Base-by-base conservation (phyloP, 2,329 filamentous ascomycete species). In the Xylaria digitata region DNA sequence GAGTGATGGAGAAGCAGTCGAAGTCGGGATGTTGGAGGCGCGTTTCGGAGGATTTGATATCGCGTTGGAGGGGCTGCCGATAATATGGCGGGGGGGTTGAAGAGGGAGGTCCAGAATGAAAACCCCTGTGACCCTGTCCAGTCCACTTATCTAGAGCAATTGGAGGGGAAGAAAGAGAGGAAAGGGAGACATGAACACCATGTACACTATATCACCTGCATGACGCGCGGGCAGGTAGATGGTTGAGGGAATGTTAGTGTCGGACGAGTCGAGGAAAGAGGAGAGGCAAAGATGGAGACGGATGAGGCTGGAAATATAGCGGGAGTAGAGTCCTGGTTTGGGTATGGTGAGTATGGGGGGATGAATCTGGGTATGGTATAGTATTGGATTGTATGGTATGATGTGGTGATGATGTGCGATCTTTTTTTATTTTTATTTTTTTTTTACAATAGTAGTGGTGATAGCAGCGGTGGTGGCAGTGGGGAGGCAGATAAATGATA, bases 181-280 rank as follows among this genome's bases (percentile, higher is more conserved):
- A 61, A 45, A 30, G 54, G 43, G 55, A 59, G 63, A 66, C 52
- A 50, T 50, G 21, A 55, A 57, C 30, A 57, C 52, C 32, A 13
- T 45, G 32, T 37, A 13, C 57, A 50, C 72, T 75, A 75, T 69
- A 74, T 71, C 68, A 67, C 56, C 67, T 73, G 74, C 74, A 75
- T 75, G 73, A 70, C 73, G 73, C 68, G 55, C 68, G 49, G 49
- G 65, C 55, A 65, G 61, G 45, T 37, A 17, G 53, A 42, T 26
- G 19, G 37, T 55, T 23, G 9, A 30, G 53, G 37, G 1, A 11
- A 30, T 43, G 52, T 26, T 43, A 34, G 23, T 15, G 48, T 45
- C n/a, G 32, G 40, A 32, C 21, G 26, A 32, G 55, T 23, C 17
- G 26, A 26, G 30, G 19, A 32, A 40, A 21, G 9, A 3, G 40